phyloP scores from a whole-genome alignment of 768 basidiomycete genomes.

The Xerocomus potaroensis region DNA sequence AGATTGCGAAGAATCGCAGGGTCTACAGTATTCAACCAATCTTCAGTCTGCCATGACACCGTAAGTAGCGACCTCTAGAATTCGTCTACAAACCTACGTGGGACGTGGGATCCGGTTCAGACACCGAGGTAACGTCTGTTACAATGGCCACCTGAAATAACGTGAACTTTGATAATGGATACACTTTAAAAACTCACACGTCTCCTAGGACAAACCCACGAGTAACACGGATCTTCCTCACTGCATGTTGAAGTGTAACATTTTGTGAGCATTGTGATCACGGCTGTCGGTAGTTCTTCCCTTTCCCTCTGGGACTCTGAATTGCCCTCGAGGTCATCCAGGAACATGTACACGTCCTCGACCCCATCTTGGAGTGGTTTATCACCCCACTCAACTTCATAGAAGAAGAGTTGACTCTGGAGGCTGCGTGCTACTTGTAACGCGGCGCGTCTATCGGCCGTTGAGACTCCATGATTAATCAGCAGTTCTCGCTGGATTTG shows the following conservation, averaged over 20 bases:
- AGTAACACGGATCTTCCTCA: slow-evolving; percentile 78
- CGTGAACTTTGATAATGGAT: slow-evolving; percentile 7
- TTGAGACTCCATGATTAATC: slow-evolving; percentile 67
- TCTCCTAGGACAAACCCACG: slow-evolving; percentile 68
- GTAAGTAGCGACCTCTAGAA: slow-evolving; percentile 2
- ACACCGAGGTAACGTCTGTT: slow-evolving; percentile 16
- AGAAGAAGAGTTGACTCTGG: slow-evolving; percentile 91
- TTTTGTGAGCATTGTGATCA: slow-evolving; percentile 83
- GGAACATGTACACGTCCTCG: slow-evolving; percentile 91
- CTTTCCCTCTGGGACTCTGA: slow-evolving; percentile 58
- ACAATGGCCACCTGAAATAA: slow-evolving; percentile 21
- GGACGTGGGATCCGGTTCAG: slow-evolving; percentile 27
- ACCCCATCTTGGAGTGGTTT: slow-evolving; percentile 79
- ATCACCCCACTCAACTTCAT: slow-evolving; percentile 94
- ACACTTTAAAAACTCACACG: slow-evolving; percentile 39
- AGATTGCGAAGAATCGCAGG: slow-evolving; percentile 49
- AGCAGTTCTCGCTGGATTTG: slow-evolving; percentile 83
- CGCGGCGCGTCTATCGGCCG: slow-evolving; percentile 77
- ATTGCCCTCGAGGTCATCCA: slow-evolving; percentile 71
- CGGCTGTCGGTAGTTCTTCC: slow-evolving; percentile 80
- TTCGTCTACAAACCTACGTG: slow-evolving; percentile 34
- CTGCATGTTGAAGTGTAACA: slow-evolving; percentile 89
- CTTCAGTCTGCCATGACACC: slow-evolving; percentile 29
- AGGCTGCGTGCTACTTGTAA: slow-evolving; percentile 86
- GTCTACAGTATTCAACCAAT: slow-evolving; percentile 53